Evolutionary conservation across 345 rosid species (phyloP).

Genomic region (Clarkia xantiana): DNA sequence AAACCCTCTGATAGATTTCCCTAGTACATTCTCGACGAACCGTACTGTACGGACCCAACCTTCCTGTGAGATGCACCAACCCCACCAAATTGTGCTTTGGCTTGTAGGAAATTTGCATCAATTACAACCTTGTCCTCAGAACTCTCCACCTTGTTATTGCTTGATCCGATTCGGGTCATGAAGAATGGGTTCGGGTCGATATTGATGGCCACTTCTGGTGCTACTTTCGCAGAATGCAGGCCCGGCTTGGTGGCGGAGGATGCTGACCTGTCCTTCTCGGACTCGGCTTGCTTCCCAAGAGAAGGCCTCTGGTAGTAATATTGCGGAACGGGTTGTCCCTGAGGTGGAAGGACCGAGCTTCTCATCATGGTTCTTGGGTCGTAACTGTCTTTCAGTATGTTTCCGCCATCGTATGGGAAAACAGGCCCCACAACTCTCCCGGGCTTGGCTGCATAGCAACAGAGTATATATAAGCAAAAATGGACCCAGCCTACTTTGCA

Average conservation of each 20-base stretch:
- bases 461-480: slow-evolving; percentile 1
- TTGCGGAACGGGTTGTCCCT: slow-evolving; percentile 29
- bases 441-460: slow-evolving; percentile 38
- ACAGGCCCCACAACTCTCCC: slow-evolving; percentile 53
- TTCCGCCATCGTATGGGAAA: slow-evolving; percentile 41
- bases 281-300: slow-evolving; percentile 18
- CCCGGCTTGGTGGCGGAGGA: slow-evolving; percentile 34
- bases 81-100: slow-evolving; percentile 43
- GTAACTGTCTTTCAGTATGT: slow-evolving; percentile 35
- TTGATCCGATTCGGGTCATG: slow-evolving; percentile 48
- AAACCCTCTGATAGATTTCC: background rate
- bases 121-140: slow-evolving; percentile 38
- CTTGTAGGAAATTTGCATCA: slow-evolving; percentile 48
- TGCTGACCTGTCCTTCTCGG: slow-evolving; percentile 29
- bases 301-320: slow-evolving; percentile 23
- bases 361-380: slow-evolving; percentile 55
- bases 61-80: slow-evolving; percentile 52
- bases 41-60: slow-evolving; percentile 62
- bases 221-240: slow-evolving; percentile 39
- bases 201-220: slow-evolving; percentile 59
- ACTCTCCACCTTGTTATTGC: slow-evolving; percentile 32
- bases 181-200: slow-evolving; percentile 69
- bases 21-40: slow-evolving; percentile 63
- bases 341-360: slow-evolving; percentile 32
- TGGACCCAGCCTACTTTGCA: too few species aligned